Evolutionary conservation across 78 protist species (phyloP), one percentile per base, ranked within the genome.

Genomic region (Dictyostelium brefeldianum): DNA sequence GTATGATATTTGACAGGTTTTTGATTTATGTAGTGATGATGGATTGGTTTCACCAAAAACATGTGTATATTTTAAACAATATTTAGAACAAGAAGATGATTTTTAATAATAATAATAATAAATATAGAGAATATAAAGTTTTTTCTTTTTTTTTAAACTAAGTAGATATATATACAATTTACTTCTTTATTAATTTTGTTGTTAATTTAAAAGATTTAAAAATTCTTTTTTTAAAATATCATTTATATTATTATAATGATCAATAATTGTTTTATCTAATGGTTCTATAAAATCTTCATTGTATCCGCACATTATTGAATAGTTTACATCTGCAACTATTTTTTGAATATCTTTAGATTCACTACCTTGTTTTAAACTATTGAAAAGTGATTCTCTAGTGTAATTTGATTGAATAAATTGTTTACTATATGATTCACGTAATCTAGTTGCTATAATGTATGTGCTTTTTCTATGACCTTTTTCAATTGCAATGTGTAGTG

Each of bases 41-140:
- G 96, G 96, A 43, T 62, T 65, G 11, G 75, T 94, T 27, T 80
- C 84, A 18, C 96, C 96, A n/a, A 71, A 54, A 48, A 89, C 25
- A 20, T 94, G 96, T 79, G 59, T 81, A 7, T 94, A 94, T 71
- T 85, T 81, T 80, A 9, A 31, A 22, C 57, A 80, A 36, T 94
- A 77, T 91, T 46, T 94, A 18, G 70, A 69, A 36, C 94, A 84
- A 84, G 64, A 46, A 22, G 65, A 75, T 14, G 57, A 65, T 65
- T 65, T 65, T 65, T 65, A 29, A 65, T 4, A 29, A 65, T 25
- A 29, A 65, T 29, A 65, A 65, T 25, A 65, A 65, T 29, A 64
- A 12, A 27, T 8, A 25, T 27, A 22, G 11, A 25, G 1, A 12
- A 25, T n/a, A 25, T 20, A 25, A 25, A 62, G 25, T 20, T 25